Percentiles rank a stretch among this genome's conserved stretches.
Evolutionary conservation across 352 stramenopile species (phyloP).

Genomic region (Globisporangium cystogenes): DNA sequence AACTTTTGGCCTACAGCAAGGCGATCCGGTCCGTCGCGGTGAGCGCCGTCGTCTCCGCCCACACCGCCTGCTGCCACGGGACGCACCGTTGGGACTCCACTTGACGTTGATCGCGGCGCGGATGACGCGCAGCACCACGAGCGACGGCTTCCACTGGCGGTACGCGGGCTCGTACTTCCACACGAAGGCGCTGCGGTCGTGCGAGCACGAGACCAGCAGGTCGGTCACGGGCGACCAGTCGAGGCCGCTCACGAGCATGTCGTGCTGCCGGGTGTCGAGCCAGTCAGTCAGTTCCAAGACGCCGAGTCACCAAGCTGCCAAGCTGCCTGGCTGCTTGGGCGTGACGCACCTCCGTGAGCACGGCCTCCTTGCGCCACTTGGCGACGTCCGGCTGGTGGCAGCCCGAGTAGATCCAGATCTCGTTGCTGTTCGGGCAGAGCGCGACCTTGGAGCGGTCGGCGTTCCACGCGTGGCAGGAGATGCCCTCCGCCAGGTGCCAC

Average conservation of each 20-base stretch:
- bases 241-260: conserved; percentile 90
- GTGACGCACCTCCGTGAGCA: conserved; percentile 69
- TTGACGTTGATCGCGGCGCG: conserved; percentile 91
- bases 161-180: conserved; percentile 89
- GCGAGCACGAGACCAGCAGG: conserved; percentile 92
- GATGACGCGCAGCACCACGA: conserved; percentile 91
- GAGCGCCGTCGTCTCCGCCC: neutral
- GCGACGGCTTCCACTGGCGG: conserved; percentile 88
- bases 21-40: neutral
- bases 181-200: conserved; percentile 94
- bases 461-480: conserved; percentile 92
- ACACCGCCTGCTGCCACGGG: neutral
- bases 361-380: conserved; percentile 82
- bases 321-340: too few relatives aligned
- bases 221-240: conserved; percentile 93
- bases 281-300: neutral
- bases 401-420: conserved; percentile 91
- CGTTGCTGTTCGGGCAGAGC: conserved; percentile 90
- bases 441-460: conserved; percentile 86
- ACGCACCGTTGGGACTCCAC: conserved; percentile 88
- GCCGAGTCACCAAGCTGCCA: too few relatives aligned
- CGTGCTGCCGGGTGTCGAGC: conserved; percentile 54
- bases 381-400: conserved; percentile 68
- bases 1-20: conserved; percentile 83
- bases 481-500: conserved; percentile 76